Evolutionary conservation across 2,329 filamentous ascomycete species (phyloP), one percentile per base, ranked within the genome.

Genomic region (Talaromyces piceae): DNA sequence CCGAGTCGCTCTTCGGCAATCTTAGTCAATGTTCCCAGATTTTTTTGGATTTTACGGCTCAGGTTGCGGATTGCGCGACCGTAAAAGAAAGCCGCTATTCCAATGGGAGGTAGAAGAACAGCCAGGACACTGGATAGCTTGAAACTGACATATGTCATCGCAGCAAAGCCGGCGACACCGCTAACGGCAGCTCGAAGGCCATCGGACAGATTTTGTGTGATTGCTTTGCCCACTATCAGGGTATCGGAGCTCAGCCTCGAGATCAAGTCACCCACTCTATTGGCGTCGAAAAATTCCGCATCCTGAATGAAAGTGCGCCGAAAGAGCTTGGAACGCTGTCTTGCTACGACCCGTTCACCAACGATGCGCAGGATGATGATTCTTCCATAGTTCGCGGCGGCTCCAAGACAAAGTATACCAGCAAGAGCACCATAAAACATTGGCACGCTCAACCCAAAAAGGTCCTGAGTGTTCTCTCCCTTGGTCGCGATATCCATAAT

Each of bases 281-380:
- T 98, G 33, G 93, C 93, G 66, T 98, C 93, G 64, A 98, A 98
- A 73, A 98, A 98, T 64, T 97, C 93, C 53, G 93, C 93, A 68
- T 98, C 93, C 68, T 98, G 93, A n/a, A 93, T 80, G 61, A 94
- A 95, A 0, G 93, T 98, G 57, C 87, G 83, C 58, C 89, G 83
- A 73, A 95, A 98, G 3, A 98, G 81, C 64, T 89, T 87, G 13
- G 91, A 91, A 54, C 93, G 83, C 50, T 98, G 77, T 59, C 91
- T 82, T 9, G 91, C 86, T 49, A 98, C 93, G 53, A 98, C 93
- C 39, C 93, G 81, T 70, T 98, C 93, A 56, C 93, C 94, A 6
- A 98, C 88, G 55, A 97, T 93, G 23, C 93, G 83, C 20, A 98
- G 79, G 49, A 97, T 84, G 52, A 97, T 86, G 61, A 98, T 94